phyloP scores from a whole-genome alignment of 1,284 basidiomycete genomes.

The Flammula alnicola region DNA sequence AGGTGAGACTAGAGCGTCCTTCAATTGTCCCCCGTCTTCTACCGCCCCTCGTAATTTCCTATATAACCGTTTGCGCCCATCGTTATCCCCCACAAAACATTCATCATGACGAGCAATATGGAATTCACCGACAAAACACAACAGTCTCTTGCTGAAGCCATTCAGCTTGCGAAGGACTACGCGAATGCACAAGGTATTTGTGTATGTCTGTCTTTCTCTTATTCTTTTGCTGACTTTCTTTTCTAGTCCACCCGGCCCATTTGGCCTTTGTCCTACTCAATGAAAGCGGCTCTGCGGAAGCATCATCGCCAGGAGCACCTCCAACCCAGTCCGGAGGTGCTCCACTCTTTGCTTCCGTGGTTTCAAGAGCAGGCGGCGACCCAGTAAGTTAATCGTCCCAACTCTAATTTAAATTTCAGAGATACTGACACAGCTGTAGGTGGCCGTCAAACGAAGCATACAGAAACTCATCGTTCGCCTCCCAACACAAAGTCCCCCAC shows the following conservation, averaged over 20 bases:
- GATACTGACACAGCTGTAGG: slow-evolving; percentile 39
- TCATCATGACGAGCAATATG: slow-evolving; percentile 59
- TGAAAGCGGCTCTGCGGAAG: slow-evolving; percentile 47
- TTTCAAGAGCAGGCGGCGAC: slow-evolving; percentile 80
- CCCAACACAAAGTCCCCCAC: slow-evolving; percentile 85
- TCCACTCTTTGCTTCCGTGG: slow-evolving; percentile 76
- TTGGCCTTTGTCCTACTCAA: slow-evolving; percentile 79
- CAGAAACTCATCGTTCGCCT: slow-evolving; percentile 77
- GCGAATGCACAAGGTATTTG: slow-evolving; percentile 72
- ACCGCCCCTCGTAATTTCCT: background rate
- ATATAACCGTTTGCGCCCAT: slow-evolving; percentile 5
- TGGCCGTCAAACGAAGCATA: slow-evolving; percentile 60
- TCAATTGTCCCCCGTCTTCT: slow-evolving; percentile 1
- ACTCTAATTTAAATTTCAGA: no score
- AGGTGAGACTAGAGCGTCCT: slow-evolving; percentile 15
- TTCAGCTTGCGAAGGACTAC: slow-evolving; percentile 85
- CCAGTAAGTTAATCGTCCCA: no score
- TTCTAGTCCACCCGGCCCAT: slow-evolving; percentile 74
- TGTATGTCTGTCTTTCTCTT: background rate
- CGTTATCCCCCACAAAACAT: slow-evolving; percentile 3
- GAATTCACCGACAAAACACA: slow-evolving; percentile 85
- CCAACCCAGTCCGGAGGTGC: slow-evolving; percentile 28
- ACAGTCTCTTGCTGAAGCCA: slow-evolving; percentile 64
- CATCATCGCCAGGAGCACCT: slow-evolving; percentile 35
- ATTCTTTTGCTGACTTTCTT: slow-evolving; percentile 9